Evolutionary conservation across 306 rosid genomes (phyloP).

Genomic region (Prunus padus): DNA sequence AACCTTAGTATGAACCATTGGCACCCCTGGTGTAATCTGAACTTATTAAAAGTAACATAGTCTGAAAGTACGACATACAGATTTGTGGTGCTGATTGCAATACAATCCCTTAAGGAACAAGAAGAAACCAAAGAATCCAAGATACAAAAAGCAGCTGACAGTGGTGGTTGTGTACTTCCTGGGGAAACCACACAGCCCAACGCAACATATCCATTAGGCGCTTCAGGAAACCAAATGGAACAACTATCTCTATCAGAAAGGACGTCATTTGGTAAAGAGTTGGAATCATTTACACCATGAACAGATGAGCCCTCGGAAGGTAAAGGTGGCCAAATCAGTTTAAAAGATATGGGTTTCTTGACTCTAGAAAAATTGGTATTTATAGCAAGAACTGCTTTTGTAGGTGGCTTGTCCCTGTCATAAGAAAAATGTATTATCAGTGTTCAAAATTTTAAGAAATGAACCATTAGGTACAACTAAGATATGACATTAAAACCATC

Average conservation of each 20-base stretch:
- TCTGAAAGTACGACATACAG: slow-evolving; percentile 47
- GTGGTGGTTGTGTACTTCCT: slow-evolving; percentile 65
- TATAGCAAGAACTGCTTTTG: slow-evolving; percentile 84
- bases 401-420: slow-evolving; percentile 94
- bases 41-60: too few relatives aligned
- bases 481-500: slow-evolving; percentile 7
- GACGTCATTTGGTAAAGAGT: slow-evolving; percentile 22
- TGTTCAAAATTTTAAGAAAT: not conserved
- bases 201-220: slow-evolving; percentile 89
- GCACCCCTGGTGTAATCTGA: too few relatives aligned
- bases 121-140: slow-evolving; percentile 70
- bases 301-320: slow-evolving; percentile 38
- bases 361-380: slow-evolving; percentile 69
- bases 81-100: slow-evolving; percentile 51
- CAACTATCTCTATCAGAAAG: slow-evolving; percentile 42
- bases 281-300: slow-evolving; percentile 33
- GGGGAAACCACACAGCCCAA: slow-evolving; percentile 84
- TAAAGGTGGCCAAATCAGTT: slow-evolving; percentile 78
- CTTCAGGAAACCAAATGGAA: slow-evolving; percentile 94
- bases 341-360: slow-evolving; percentile 75
- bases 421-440: slow-evolving; percentile 27
- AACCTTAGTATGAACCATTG: not conserved
- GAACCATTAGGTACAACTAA: slow-evolving; percentile 6
- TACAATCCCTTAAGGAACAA: slow-evolving; percentile 76
- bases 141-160: slow-evolving; percentile 76